Evolutionary conservation across 1,284 basidiomycete species (phyloP), one percentile per base, ranked within the genome.

Genomic region (Polyporus tsugae): DNA sequence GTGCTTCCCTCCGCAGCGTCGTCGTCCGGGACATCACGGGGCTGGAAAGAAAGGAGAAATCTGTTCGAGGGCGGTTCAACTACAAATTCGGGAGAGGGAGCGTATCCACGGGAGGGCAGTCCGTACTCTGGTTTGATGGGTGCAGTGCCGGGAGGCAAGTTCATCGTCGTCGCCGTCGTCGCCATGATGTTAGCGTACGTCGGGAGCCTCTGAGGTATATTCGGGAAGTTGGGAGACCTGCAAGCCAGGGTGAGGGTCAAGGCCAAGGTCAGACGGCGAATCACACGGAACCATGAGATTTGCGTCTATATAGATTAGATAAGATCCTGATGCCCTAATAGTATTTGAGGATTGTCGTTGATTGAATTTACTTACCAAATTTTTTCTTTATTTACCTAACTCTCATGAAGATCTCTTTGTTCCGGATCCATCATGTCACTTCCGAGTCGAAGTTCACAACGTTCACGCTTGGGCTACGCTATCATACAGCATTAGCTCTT

Each of bases 71-170:
- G 57, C 22, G 25, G 17, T 59, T 59, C 35, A 46, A 59, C 49
- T 41, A 13, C 58, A 60, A 39, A 60, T 60, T 60, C 58, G 58
- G n/a, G 38, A 39, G 38, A 39, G 38, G 19, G 58, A 60, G 58
- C 58, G 39, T 60, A 60, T 60, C 17, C 58, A 38, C 55, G 15
- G 25, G 42, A 11, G 5, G 35, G 19, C 22, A 42, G 9, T 39
- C 25, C 89, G 75, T 78, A 95, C 94, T 94, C 91, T 74, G 86
- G 74, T 80, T 94, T 95, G 72, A 96, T 84, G 2, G 89, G 88
- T 0, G 93, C 94, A 11, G 89, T 91, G 59, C 92, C 92, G 35
- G 85, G 79, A 25, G 78, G 77, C 17, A 75, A 67, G 6, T 49
- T 41, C 7, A 53, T n/a, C 35, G 9, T 39, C 2, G 61, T 53